Conservation (phyloP, 169 alveolate species). For the Pseudocohnilembus persalinus region DNA sequence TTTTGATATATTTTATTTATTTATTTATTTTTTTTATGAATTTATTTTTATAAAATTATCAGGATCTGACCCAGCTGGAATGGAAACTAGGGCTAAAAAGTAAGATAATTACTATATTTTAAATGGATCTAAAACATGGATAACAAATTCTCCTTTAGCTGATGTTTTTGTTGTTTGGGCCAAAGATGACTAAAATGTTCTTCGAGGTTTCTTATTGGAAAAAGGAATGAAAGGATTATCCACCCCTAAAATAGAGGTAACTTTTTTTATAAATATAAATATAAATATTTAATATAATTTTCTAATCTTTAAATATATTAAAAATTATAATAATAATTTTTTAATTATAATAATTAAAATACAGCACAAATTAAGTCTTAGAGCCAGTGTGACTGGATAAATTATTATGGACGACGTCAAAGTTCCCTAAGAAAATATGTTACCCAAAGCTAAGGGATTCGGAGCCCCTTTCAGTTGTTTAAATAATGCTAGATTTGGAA, state of each 20-base stretch:
- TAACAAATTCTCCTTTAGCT: constrained; percentile 85
- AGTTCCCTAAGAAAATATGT: constrained; percentile 66
- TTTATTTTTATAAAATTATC: too few relatives aligned
- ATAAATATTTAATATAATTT: neutral
- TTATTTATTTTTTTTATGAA: neutral
- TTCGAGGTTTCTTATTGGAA: constrained; percentile 79
- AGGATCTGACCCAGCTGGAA: constrained; percentile 83
- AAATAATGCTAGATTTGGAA: constrained; percentile 82
- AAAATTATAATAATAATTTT: too few relatives aligned
- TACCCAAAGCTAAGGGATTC: constrained; percentile 72
- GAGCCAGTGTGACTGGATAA: constrained; percentile 86
- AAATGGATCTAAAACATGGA: constrained; percentile 85
- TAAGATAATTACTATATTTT: constrained; percentile 73
- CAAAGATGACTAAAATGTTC: constrained; percentile 62
- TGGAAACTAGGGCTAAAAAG: constrained; percentile 75
- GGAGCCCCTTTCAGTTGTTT: constrained; percentile 84
- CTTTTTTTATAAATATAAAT: neutral
- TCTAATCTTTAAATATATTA: too few relatives aligned
- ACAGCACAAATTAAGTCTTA: constrained; percentile 75
- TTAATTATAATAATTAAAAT: too few relatives aligned
- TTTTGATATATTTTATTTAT: neutral
- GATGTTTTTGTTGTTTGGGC: constrained; percentile 84
- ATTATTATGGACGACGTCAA: constrained; percentile 84
- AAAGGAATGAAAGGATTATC: constrained; percentile 76
- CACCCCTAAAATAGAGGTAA: constrained; percentile 70